Evolutionary conservation across 2,329 filamentous ascomycete species (phyloP), one percentile per base, ranked within the genome.

Genomic region (Colletotrichum tamarilloi): DNA sequence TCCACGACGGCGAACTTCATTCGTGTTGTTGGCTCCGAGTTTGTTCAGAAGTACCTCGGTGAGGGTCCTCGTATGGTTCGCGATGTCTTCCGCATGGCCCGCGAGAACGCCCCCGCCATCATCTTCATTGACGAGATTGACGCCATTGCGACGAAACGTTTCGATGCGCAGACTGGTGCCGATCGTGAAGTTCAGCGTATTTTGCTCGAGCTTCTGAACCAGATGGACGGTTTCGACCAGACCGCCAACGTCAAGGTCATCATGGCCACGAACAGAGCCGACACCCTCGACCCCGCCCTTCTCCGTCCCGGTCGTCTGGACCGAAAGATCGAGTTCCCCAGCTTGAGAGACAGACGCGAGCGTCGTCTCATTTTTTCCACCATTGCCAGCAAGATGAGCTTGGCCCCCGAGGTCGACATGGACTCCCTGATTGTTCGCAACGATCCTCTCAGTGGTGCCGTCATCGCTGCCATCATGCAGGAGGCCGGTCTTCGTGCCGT

Each of bases 51-150:
- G 84, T 97, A 97, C 80, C 88, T 97, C 1, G 95, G 95, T 81
- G 95, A 97, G 84, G 95, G 97, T 64, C 97, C 97, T 66, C 94
- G 97, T 77, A 99, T 99, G 97, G 97, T 99, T 67, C 94, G 97
- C 80, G 97, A 99, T 82, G 97, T 99, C 53, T 99, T 99, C 90
- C 91, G 97, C 75, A 99, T 99, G 97, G 97, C 97, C 49, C 93
- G 97, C 75, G 97, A 99, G 87, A 99, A 99, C 87, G 96, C 95
- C 0, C 97, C 97, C 0, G 94, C 95, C 72, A 99, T 99, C 83
- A 99, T 99, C 85, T 99, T 99, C 89, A 99, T 99, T 82, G 97
- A 99, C 82, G 97, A 99, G 84, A 98, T 99, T 78, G 97, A 99
- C 81, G 97, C 97, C 75, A 98, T 99, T 79, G 97, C 97, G 74